These are phyloP conservation scores for Skeletonema potamos DNA, from an alignment of 108 stramenopile genomes.

Conservation along the genomic window DNA sequence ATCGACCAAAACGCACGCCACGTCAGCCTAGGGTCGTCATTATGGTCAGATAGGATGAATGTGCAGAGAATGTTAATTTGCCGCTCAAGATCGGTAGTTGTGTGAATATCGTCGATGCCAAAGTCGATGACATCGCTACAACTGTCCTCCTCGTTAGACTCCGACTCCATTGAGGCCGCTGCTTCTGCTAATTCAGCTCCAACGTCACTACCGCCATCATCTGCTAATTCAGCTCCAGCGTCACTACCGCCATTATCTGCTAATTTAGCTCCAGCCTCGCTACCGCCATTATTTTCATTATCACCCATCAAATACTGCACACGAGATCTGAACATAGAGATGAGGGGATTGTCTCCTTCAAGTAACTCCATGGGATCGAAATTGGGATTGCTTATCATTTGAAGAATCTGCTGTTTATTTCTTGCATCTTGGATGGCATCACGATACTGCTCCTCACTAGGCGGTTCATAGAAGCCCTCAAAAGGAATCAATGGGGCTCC, in stretches of 20 bases:
- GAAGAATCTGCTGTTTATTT: background rate
- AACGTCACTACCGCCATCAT: background rate
- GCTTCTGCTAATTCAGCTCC: background rate
- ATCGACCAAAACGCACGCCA: constrained; percentile 12
- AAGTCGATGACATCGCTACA: constrained; percentile 4
- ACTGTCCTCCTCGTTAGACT: background rate
- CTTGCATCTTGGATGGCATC: background rate
- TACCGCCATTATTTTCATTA: too few relatives aligned
- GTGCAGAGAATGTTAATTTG: constrained; percentile 14
- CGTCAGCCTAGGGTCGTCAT: constrained; percentile 2
- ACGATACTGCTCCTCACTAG: constrained; percentile 5
- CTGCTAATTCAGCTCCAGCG: background rate
- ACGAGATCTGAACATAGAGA: too few relatives aligned
- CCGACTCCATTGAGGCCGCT: background rate
- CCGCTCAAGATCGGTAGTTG: constrained; percentile 8
- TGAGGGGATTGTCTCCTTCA: too few relatives aligned
- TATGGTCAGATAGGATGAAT: constrained; percentile 1
- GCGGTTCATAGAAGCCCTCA: background rate
- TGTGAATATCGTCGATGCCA: constrained; percentile 8
- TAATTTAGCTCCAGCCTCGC: background rate
- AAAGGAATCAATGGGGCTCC: background rate
- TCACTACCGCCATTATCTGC: background rate
- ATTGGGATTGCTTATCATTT: background rate
- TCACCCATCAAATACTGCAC: too few relatives aligned
- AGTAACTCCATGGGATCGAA: too few relatives aligned